A percentile compares a stretch with the other conserved stretches of the same genome.
These are phyloP conservation scores for Curvularia sp. DNA, from an alignment of 2,329 filamentous ascomycete genomes.

Conservation along the genomic window DNA sequence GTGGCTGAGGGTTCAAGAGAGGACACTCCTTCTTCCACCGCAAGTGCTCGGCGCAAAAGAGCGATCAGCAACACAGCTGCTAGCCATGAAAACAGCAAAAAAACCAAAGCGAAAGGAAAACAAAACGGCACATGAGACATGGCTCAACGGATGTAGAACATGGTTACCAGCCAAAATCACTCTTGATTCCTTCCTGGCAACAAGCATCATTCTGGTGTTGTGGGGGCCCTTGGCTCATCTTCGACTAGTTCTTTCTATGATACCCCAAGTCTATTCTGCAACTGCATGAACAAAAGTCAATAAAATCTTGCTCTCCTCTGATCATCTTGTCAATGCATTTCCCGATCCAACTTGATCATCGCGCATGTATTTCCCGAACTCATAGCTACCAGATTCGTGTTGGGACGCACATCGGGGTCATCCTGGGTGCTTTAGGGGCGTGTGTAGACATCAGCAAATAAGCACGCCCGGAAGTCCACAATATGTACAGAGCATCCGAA, in stretches of 20 bases:
- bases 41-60: slow-evolving; percentile 37
- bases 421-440: not conserved
- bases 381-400: not conserved
- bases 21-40: slow-evolving; percentile 36
- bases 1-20: slow-evolving; percentile 18
- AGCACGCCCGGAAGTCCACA: not conserved
- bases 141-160: not conserved
- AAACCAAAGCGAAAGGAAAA: slow-evolving; percentile 33
- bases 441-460: not conserved
- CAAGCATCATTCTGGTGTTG: not conserved
- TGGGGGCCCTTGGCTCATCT: not conserved
- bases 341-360: not conserved
- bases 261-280: slow-evolving; percentile 2
- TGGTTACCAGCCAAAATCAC: not conserved
- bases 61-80: slow-evolving; percentile 36
- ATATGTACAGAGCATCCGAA: not conserved
- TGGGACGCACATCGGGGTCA: not conserved
- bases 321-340: not conserved
- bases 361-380: not conserved
- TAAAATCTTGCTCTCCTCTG: not conserved
- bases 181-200: not conserved
- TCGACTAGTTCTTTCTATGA: not conserved
- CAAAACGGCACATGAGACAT: slow-evolving; percentile 22
- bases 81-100: slow-evolving; percentile 33
- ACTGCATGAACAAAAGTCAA: not conserved